Percentiles rank a stretch among this genome's conserved stretches.
Conservation (phyloP, 1,284 basidiomycete genomes). For the Vanrija sp. region DNA sequence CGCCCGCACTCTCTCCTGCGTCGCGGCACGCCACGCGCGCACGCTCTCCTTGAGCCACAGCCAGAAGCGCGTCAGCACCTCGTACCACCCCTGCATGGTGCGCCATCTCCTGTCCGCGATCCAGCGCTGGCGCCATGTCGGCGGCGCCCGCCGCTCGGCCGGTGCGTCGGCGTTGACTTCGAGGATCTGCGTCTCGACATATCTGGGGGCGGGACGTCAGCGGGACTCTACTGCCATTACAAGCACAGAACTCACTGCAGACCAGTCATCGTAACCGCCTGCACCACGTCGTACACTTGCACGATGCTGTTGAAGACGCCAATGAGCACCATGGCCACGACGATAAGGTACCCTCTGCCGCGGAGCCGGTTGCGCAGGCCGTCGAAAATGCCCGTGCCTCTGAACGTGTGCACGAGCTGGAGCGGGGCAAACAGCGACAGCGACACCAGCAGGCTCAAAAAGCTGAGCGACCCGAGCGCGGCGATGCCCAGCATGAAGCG, state of each 20-base stretch:
- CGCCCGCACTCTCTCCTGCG: too few species aligned
- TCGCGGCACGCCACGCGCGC: not conserved
- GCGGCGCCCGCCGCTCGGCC: not conserved
- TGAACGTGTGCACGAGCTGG: conserved; percentile 40
- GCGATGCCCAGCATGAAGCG: conserved; percentile 44
- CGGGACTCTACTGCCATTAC: not conserved
- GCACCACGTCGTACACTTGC: conserved; percentile 29
- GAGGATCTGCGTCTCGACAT: conserved; percentile 42
- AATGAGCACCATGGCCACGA: conserved; percentile 31
- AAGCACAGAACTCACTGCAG: conserved; percentile 5
- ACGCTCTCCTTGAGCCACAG: not conserved
- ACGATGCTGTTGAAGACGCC: conserved; percentile 36
- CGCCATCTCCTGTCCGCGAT: conserved; percentile 13
- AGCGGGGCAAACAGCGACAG: conserved; percentile 42
- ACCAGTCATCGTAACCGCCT: conserved; percentile 20
- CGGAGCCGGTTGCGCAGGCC: conserved; percentile 3
- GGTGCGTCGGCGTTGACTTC: conserved; percentile 37
- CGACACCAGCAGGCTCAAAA: conserved; percentile 38
- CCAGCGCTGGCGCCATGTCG: conserved; percentile 11
- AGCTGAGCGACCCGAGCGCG: conserved; percentile 42
- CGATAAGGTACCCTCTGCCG: conserved; percentile 16
- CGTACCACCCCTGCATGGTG: conserved; percentile 11
- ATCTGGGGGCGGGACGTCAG: conserved; percentile 1
- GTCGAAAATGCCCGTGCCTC: conserved; percentile 28
- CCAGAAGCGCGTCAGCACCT: conserved; percentile 6